A percentile compares a stretch with the other conserved stretches of the same genome.
Conservation (phyloP, 176 grass and related monocot genomes). For the Canna indica region DNA sequence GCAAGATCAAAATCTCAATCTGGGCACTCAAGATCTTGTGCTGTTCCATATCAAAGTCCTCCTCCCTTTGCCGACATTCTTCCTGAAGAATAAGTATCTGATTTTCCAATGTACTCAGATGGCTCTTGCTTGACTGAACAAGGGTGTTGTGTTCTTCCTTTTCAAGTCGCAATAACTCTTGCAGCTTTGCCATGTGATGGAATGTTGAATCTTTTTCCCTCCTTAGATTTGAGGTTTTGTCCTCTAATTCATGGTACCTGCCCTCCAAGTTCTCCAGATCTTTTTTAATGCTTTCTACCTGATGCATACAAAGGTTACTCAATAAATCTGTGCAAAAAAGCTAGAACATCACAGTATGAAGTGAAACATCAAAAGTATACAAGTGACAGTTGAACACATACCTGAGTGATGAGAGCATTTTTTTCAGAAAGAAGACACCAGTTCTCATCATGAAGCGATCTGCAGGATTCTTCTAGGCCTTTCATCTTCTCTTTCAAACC, state of each 20-base stretch:
- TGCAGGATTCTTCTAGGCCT: constrained; percentile 41
- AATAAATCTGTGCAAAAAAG: neutral
- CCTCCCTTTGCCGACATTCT: constrained; percentile 35
- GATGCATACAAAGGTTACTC: constrained; percentile 15
- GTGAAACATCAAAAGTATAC: neutral
- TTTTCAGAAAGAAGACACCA: constrained; percentile 61
- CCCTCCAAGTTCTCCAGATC: constrained; percentile 51
- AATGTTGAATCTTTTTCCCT: constrained; percentile 42
- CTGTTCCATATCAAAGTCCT: constrained; percentile 59
- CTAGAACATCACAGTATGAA: neutral
- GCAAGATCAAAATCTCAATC: constrained; percentile 67
- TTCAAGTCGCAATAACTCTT: constrained; percentile 41
- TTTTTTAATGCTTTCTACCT: constrained; percentile 56
- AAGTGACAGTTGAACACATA: constrained; percentile 8
- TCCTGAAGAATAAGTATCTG: constrained; percentile 41
- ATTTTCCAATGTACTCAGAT: constrained; percentile 6
- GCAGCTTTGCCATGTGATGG: constrained; percentile 40
- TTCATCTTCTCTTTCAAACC: constrained; percentile 53
- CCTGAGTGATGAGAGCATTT: constrained; percentile 53
- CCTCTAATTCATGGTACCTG: constrained; percentile 55
- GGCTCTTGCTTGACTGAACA: constrained; percentile 29
- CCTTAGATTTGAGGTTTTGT: constrained; percentile 43
- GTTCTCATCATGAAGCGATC: constrained; percentile 45
- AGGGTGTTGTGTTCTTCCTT: constrained; percentile 34
- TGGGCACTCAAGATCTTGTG: constrained; percentile 48